Evolutionary conservation across 495 filamentous ascomycete species (phyloP), one percentile per base, ranked within the genome.

Genomic region (Xylaria venustula): DNA sequence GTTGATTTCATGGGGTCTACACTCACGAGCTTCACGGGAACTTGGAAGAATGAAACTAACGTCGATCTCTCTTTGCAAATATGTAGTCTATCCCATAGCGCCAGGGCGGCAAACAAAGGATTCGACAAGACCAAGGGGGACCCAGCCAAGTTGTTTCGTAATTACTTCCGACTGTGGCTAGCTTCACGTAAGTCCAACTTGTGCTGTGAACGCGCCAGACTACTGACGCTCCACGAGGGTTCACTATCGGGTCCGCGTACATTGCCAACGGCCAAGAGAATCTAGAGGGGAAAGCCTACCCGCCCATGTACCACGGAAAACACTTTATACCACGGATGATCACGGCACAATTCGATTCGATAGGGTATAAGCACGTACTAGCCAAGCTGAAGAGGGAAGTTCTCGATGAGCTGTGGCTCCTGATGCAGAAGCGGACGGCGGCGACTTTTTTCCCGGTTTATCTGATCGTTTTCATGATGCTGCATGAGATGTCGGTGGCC

Each of bases 261-360:
- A 60, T 81, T 28, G 61, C 52, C n/a, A 71, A 51, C 7, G 74
- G 71, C 22, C 15, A 66, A 3, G 73, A 79, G 11, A 56, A 26
- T 1, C 58, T 79, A 25, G 76, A 67, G 7, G 49, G 19, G 14
- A 46, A 41, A 19, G 25, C 26, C 2, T 28, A 26, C 12, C 30
- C 49, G 14, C 23, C 36, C 30, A 4, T 26, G 4, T 65, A 69
- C 28, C 6, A 25, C 11, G 72, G 68, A 1, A 69, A 54, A 34
- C 59, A 71, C 6, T 68, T 60, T 0, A 56, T 77, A 15, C 76
- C 79, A 9, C 72, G 77, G 15, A 80, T 80, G 77, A 71, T 81
- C 15, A 70, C 78, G 28, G 79, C 77, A 1, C 79, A 81, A 58
- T 78, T 81, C 56, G 79, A 81, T 63, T 77, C 73, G 49, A 73